These are phyloP conservation scores for Fusarium praegraminearum DNA, from an alignment of 2,329 filamentous ascomycete genomes.

Conservation along the genomic window DNA sequence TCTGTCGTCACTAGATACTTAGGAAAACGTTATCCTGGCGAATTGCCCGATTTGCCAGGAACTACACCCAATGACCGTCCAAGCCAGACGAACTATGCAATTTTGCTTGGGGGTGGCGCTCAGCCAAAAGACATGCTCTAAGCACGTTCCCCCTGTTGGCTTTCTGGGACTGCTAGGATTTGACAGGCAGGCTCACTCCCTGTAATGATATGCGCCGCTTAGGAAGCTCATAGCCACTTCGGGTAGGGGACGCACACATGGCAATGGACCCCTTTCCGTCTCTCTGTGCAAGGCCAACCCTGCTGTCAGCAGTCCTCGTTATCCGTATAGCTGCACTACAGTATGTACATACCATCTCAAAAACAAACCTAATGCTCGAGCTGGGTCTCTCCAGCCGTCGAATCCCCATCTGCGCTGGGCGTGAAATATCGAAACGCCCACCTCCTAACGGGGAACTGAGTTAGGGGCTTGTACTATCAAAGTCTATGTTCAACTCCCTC, in stretches of 20 bases:
- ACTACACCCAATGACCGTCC: slow-evolving; percentile 1
- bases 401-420: slow-evolving; percentile 32
- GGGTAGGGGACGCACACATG: slow-evolving; percentile 44
- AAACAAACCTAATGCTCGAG: slow-evolving; percentile 15
- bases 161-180: slow-evolving; percentile 17
- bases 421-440: slow-evolving; percentile 33
- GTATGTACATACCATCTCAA: slow-evolving; percentile 21
- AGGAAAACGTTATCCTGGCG: slow-evolving; percentile 2
- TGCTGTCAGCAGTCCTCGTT: slow-evolving; percentile 34
- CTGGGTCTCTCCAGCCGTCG: slow-evolving; percentile 18
- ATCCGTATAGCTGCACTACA: neutral
- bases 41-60: slow-evolving; percentile 26
- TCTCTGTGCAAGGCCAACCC: slow-evolving; percentile 40
- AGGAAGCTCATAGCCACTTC: slow-evolving; percentile 37
- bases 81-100: slow-evolving; percentile 5
- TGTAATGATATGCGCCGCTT: slow-evolving; percentile 34
- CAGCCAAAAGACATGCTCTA: slow-evolving; percentile 15
- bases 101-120: slow-evolving; percentile 26
- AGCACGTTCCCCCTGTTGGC: slow-evolving; percentile 28
- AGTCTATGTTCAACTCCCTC: slow-evolving; percentile 31
- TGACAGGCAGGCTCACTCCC: slow-evolving; percentile 33
- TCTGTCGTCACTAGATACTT: neutral
- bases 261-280: slow-evolving; percentile 43
- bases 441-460: slow-evolving; percentile 25
- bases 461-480: slow-evolving; percentile 27